A percentile compares a stretch with the other conserved stretches of the same genome.
Conservation (phyloP, 2,329 filamentous ascomycete genomes). For the Colletotrichum orchidophilum region DNA sequence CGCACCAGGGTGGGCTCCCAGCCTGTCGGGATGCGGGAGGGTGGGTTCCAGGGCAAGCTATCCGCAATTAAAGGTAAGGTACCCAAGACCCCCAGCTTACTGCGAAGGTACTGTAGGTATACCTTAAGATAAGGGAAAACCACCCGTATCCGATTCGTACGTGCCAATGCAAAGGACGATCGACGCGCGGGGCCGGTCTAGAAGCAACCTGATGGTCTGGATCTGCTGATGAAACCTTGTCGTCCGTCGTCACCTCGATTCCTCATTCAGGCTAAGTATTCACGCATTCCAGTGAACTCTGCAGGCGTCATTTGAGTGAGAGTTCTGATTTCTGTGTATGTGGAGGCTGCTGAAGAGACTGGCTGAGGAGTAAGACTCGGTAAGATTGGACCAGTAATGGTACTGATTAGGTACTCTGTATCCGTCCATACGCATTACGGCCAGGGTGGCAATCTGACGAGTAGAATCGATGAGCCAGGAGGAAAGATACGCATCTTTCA, state of each 20-base stretch:
- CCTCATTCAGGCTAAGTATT: neutral
- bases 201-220: slow-evolving; percentile 17
- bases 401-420: too few relatives aligned
- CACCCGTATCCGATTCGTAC: neutral
- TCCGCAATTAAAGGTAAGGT: neutral
- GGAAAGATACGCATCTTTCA: neutral
- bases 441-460: too few relatives aligned
- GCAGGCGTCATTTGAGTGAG: neutral
- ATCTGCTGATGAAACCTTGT: slow-evolving; percentile 9
- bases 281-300: neutral
- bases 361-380: neutral
- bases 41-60: slow-evolving; percentile 4
- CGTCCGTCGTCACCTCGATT: neutral
- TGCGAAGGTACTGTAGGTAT: too few relatives aligned
- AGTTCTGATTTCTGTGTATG: neutral
- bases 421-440: too few relatives aligned
- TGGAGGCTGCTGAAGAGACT: neutral
- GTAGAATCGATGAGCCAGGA: neutral
- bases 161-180: neutral
- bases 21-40: slow-evolving; percentile 25
- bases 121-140: too few relatives aligned
- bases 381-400: neutral
- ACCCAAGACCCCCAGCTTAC: too few relatives aligned
- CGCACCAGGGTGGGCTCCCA: slow-evolving; percentile 13
- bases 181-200: neutral